Evolutionary conservation across 176 grass and related monocot species (phyloP), one percentile per base, ranked within the genome.

Genomic region (Oryza punctata): DNA sequence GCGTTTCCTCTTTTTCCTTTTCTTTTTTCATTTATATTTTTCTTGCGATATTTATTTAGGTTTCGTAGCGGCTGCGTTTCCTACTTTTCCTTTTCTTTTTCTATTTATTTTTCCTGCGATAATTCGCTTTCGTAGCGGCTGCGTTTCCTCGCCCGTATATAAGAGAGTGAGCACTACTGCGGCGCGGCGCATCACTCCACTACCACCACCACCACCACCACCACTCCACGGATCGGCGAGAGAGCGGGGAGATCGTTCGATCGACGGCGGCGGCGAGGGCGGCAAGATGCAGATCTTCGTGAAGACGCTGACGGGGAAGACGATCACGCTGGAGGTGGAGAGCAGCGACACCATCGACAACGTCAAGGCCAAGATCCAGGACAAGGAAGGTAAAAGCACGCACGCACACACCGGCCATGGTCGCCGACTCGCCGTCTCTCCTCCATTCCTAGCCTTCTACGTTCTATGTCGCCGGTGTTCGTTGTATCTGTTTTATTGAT

Each of bases 331-430:
- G 64, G 93, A 99, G 89, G 97, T 99, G 14, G 97, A 99, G 89
- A 94, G 93, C 89, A 94, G 91, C 86, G 93, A 96, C 79, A 96
- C 97, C 63, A 91, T 99, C 81, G 91, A 99, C 91, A 96, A 94
- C 72, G 97, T 99, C 81, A 99, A 96, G 77, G 93, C 93, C 10
- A 99, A 99, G 93, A 99, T 99, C 78, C 93, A 99, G 82, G 96
- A 99, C 85, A 95, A 95, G 83, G 93, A 98, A 88, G 96, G 91
- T 97, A 32, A n/a, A n/a, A n/a, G n/a, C 11, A 33, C 32, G 32
- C 33, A 35, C 33, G 35, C 35, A 7, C 35, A 6, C 35, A 13
- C 50, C 18, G 18, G 18, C 15, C 46, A 49, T 49, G 46, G 46
- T 16, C 46, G 8, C 12, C 45, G 11, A 18, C 46, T 46, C 12